Evolutionary conservation across 495 filamentous ascomycete species (phyloP).

Genomic region (Aspergillus kassunensis): DNA sequence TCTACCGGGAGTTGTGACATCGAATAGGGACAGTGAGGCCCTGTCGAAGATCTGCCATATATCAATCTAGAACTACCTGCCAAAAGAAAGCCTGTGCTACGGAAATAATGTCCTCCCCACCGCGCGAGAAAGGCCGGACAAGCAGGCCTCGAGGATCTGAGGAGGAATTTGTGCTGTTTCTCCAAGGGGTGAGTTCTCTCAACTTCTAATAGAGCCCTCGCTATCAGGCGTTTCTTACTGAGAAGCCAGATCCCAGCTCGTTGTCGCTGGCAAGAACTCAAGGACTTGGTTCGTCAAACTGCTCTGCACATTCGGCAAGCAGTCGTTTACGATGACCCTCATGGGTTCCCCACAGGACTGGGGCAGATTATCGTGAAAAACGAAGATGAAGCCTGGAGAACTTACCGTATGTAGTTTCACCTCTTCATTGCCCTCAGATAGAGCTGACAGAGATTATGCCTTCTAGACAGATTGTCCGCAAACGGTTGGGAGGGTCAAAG

Average conservation of each 20-base stretch:
- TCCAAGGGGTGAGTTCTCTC: conserved; percentile 38
- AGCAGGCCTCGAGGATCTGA: conserved; percentile 33
- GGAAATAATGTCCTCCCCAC: conserved; percentile 28
- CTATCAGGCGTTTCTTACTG: conserved; percentile 8
- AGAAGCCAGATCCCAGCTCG: conserved; percentile 40
- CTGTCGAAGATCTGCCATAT: not conserved
- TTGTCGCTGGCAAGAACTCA: conserved; percentile 49
- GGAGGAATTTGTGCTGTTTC: conserved; percentile 45
- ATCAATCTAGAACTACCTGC: not conserved
- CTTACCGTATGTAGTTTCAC: conserved; percentile 34
- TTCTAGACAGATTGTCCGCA: conserved; percentile 38
- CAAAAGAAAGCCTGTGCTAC: not conserved
- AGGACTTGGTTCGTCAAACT: conserved; percentile 45
- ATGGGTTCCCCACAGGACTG: conserved; percentile 43
- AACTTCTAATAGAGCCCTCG: not conserved
- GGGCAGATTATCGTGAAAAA: conserved; percentile 49
- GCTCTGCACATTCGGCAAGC: conserved; percentile 46
- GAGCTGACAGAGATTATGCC: not conserved
- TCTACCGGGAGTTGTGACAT: conserved; percentile 4
- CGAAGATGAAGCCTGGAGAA: conserved; percentile 47
- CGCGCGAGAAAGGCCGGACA: conserved; percentile 31
- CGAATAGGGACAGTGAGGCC: not conserved
- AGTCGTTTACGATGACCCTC: conserved; percentile 45
- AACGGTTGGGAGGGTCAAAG: conserved; percentile 46
- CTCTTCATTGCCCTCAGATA: not conserved